A percentile compares a stretch with the other conserved stretches of the same genome.
phyloP scores from a whole-genome alignment of 495 filamentous ascomycete species.

The Podospora fimiseda region DNA sequence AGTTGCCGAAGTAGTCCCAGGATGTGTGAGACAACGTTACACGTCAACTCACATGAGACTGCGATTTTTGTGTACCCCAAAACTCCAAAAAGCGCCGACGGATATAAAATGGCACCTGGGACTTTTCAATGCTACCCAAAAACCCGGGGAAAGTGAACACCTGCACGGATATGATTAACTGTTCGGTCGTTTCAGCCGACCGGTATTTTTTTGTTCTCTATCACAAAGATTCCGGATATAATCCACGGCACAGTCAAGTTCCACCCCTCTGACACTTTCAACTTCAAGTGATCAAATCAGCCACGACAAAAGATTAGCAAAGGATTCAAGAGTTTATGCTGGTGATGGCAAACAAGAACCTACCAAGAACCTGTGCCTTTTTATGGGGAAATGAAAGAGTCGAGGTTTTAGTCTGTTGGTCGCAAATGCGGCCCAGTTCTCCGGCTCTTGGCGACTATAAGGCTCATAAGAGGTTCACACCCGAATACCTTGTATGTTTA shows the following conservation, averaged over 20 bases:
- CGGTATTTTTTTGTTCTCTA: too few relatives aligned
- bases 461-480: neutral
- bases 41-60: neutral
- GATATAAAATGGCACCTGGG: neutral
- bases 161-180: neutral
- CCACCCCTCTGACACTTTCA: too few relatives aligned
- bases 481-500: neutral
- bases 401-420: neutral
- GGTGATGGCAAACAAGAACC: neutral
- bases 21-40: neutral
- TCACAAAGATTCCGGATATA: too few relatives aligned
- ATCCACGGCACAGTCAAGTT: too few relatives aligned
- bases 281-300: too few relatives aligned
- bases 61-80: neutral
- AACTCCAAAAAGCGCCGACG: neutral
- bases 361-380: neutral
- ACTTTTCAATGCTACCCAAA: neutral
- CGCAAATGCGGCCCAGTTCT: neutral
- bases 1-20: too few relatives aligned
- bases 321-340: too few relatives aligned
- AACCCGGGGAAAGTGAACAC: neutral
- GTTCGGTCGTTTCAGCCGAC: neutral
- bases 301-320: too few relatives aligned
- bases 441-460: neutral
- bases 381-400: too few relatives aligned